Percentiles rank a stretch among this genome's conserved stretches.
phyloP scores from a whole-genome alignment of 2,329 filamentous ascomycete genomes.

The Bipolaris victoriae region DNA sequence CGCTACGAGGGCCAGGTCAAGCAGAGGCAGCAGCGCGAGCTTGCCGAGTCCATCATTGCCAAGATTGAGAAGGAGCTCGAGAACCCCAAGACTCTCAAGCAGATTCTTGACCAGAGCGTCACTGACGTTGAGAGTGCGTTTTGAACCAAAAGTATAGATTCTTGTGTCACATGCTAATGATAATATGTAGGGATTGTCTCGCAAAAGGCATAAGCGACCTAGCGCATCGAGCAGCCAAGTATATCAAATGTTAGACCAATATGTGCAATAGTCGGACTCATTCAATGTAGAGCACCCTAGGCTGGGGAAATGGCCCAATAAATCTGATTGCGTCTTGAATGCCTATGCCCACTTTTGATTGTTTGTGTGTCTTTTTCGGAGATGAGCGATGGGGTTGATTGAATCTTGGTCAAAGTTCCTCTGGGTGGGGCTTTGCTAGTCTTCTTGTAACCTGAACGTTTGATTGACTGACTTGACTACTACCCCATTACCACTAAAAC shows the following conservation, averaged over 20 bases:
- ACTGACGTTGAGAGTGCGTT: conserved; percentile 90
- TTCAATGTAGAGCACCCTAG: conserved; percentile 43
- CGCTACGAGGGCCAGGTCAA: conserved; percentile 99
- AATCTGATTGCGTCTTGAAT: conserved; percentile 26
- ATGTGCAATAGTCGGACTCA: conserved; percentile 50
- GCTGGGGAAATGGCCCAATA: conserved; percentile 36
- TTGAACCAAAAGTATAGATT: too few species aligned
- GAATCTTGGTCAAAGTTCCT: neutral
- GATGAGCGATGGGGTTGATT: neutral
- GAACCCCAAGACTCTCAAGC: conserved; percentile 95
- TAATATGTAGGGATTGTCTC: conserved; percentile 43
- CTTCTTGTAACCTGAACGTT: too few species aligned
- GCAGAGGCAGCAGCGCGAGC: conserved; percentile 96
- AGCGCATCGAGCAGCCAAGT: conserved; percentile 36
- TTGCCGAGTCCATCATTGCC: conserved; percentile 89
- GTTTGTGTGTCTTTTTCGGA: too few species aligned
- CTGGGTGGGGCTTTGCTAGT: too few species aligned
- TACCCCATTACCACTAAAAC: too few species aligned
- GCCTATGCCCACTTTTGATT: too few species aligned
- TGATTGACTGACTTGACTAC: too few species aligned
- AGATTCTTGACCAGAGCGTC: conserved; percentile 97
- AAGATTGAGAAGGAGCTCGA: conserved; percentile 99
- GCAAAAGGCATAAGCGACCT: conserved; percentile 48
- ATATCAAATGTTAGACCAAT: conserved; percentile 48
- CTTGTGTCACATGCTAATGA: conserved; percentile 24